Percentiles rank a stretch among this genome's conserved stretches.
phyloP scores from a whole-genome alignment of 2,329 filamentous ascomycete genomes.

The Septoria linicola region DNA sequence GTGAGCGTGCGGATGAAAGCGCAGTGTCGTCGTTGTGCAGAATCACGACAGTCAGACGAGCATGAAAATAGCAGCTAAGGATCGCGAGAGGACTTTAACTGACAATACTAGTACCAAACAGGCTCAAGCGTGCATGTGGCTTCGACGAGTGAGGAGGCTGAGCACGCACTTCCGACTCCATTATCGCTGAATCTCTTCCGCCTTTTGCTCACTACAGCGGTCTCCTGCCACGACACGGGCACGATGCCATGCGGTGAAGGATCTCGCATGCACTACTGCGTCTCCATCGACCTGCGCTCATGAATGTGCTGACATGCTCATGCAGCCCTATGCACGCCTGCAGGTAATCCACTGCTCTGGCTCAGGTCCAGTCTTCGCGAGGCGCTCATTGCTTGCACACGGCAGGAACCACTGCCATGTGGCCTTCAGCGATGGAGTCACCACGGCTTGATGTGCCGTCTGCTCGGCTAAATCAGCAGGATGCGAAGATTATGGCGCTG shows the following conservation, averaged over 20 bases:
- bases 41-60: slow-evolving; percentile 5
- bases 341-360: slow-evolving; percentile 1
- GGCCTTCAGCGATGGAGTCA: not conserved
- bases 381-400: slow-evolving; percentile 3
- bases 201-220: slow-evolving; percentile 4
- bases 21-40: slow-evolving; percentile 1
- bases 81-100: slow-evolving; percentile 3
- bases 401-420: slow-evolving; percentile 9
- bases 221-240: too few relatives aligned
- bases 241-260: slow-evolving; percentile 17
- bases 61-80: slow-evolving; percentile 9
- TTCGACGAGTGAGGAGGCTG: too few relatives aligned
- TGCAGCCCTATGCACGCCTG: slow-evolving; percentile 20
- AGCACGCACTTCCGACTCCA: not conserved
- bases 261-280: slow-evolving; percentile 16
- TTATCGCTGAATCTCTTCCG: not conserved
- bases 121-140: not conserved
- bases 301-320: slow-evolving; percentile 9
- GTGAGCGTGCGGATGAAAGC: not conserved
- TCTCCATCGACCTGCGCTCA: slow-evolving; percentile 7
- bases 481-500: not conserved
- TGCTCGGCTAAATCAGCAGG: too few relatives aligned
- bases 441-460: not conserved
- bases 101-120: too few relatives aligned
- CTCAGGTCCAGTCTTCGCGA: not conserved